phyloP scores from a whole-genome alignment of 306 rosid species.

The Gastrolobium bilobum region DNA sequence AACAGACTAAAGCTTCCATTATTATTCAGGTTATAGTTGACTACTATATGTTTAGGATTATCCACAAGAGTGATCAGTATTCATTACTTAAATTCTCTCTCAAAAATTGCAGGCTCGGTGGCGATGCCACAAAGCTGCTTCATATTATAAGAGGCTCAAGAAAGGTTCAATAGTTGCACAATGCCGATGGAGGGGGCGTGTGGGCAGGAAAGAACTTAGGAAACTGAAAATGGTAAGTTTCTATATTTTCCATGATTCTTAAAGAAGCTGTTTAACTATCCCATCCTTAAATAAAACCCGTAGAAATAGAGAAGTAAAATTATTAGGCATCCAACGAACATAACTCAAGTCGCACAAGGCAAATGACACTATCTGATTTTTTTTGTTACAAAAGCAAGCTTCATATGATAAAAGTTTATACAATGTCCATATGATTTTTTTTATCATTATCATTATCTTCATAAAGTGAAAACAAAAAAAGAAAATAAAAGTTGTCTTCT shows the following conservation, averaged over 20 bases:
- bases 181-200: conserved; percentile 87
- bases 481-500: conserved; percentile 8
- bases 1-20: conserved; percentile 80
- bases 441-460: conserved; percentile 6
- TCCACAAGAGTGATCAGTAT: not conserved
- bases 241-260: conserved; percentile 26
- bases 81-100: conserved; percentile 41
- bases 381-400: not conserved
- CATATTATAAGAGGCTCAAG: conserved; percentile 80
- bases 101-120: conserved; percentile 77
- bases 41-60: conserved; percentile 43
- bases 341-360: conserved; percentile 22
- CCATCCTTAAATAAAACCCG: conserved; percentile 29
- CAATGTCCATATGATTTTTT: not conserved
- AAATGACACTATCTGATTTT: conserved; percentile 15
- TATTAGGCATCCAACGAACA: conserved; percentile 36
- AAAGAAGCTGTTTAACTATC: conserved; percentile 16
- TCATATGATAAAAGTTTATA: conserved; percentile 4
- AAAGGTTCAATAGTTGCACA: conserved; percentile 81
- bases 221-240: conserved; percentile 88
- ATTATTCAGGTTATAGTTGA: conserved; percentile 71
- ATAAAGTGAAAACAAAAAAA: conserved; percentile 22
- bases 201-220: conserved; percentile 84
- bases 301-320: conserved; percentile 10
- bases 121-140: conserved; percentile 82